Conservation (phyloP, 495 filamentous ascomycete genomes). For the Venustampulla echinocandica region DNA sequence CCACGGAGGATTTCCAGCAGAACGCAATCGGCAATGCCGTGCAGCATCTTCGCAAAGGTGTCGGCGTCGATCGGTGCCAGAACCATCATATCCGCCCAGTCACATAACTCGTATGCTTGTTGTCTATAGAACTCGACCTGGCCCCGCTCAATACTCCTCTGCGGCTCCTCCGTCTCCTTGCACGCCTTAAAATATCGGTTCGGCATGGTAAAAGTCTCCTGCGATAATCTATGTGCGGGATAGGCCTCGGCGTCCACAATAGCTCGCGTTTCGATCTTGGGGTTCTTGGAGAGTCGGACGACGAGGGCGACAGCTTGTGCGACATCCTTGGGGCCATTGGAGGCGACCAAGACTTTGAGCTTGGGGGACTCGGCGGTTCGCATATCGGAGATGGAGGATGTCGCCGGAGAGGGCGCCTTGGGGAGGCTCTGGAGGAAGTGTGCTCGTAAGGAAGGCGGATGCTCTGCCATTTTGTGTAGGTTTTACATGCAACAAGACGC, state of each 20-base stretch:
- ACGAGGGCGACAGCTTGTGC: constrained; percentile 44
- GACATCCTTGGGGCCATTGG: constrained; percentile 42
- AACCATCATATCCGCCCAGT: constrained; percentile 82
- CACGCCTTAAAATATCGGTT: constrained; percentile 24
- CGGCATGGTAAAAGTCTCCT: constrained; percentile 41
- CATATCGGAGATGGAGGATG: constrained; percentile 20
- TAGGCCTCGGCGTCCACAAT: constrained; percentile 40
- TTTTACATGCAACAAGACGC: too few species aligned
- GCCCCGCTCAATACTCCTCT: constrained; percentile 21
- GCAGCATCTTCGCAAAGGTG: constrained; percentile 72
- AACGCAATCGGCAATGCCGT: constrained; percentile 65
- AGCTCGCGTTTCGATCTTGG: constrained; percentile 44
- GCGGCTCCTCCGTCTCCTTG: constrained; percentile 16
- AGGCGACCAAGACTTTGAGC: constrained; percentile 41
- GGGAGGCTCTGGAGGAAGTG: constrained; percentile 7
- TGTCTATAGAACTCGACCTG: constrained; percentile 36
- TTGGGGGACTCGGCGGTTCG: constrained; percentile 21
- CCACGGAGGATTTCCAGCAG: constrained; percentile 65
- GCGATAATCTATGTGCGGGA: constrained; percentile 36
- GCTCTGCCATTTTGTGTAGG: constrained; percentile 17
- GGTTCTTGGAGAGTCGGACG: constrained; percentile 45
- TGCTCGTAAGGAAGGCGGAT: constrained; percentile 1
- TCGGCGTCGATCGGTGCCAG: constrained; percentile 79
- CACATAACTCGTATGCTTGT: constrained; percentile 61
- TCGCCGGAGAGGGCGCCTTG: constrained; percentile 9